A percentile compares a stretch with the other conserved stretches of the same genome.
phyloP scores from a whole-genome alignment of 306 rosid species.

The Cucurbita ficifolia region DNA sequence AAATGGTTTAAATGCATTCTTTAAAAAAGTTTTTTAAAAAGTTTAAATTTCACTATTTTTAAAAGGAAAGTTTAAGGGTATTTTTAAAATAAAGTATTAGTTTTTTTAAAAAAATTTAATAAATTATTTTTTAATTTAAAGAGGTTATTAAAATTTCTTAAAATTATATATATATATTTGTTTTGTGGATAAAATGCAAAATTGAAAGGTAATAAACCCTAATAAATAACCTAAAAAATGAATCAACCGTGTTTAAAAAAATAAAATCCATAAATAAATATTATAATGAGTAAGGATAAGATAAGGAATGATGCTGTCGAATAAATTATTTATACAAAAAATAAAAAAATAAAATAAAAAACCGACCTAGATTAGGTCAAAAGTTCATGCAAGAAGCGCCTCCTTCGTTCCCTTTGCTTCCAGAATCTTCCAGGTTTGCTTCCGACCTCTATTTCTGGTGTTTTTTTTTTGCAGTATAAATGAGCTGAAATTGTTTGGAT shows the following conservation, averaged over 20 bases:
- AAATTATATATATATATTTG: too few relatives aligned
- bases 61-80: too few relatives aligned
- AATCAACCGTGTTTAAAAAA: background rate
- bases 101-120: too few relatives aligned
- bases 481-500: slow-evolving; percentile 13
- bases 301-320: background rate
- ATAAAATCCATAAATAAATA: background rate
- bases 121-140: too few relatives aligned
- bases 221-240: background rate
- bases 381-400: background rate
- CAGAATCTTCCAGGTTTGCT: slow-evolving; percentile 1
- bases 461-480: background rate
- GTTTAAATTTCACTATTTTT: too few relatives aligned
- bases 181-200: too few relatives aligned
- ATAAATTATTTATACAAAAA: background rate
- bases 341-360: background rate
- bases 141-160: too few relatives aligned
- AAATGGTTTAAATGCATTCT: too few relatives aligned
- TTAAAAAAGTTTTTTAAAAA: too few relatives aligned
- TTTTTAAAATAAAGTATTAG: too few relatives aligned
- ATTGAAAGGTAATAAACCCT: background rate
- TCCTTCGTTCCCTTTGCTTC: background rate
- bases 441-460: background rate
- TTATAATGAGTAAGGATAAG: background rate
- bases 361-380: background rate